These are phyloP conservation scores for Penicillium sclerotigenum DNA, from an alignment of 2,329 filamentous ascomycete genomes.

Conservation along the genomic window DNA sequence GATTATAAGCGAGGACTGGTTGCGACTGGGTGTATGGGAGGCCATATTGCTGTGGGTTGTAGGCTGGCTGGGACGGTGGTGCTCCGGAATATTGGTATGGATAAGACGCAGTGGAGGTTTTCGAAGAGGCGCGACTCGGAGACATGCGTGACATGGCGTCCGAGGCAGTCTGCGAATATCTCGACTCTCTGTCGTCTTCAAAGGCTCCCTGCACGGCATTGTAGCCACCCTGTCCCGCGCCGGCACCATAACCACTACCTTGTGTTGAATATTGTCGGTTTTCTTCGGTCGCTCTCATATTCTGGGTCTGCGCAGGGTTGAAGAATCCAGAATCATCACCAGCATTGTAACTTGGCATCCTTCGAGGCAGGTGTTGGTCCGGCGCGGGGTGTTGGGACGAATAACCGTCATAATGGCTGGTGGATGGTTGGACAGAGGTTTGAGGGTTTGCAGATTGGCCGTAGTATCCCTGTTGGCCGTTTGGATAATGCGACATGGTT, in stretches of 20 bases:
- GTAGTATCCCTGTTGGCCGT: constrained; percentile 50
- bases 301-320: constrained; percentile 30
- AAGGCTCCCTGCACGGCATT: constrained; percentile 22
- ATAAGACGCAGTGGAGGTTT: constrained; percentile 45
- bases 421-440: constrained; percentile 28
- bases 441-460: constrained; percentile 33
- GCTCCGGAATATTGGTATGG: constrained; percentile 43
- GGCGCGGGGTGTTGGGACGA: constrained; percentile 41
- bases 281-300: constrained; percentile 35
- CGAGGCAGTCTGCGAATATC: constrained; percentile 37
- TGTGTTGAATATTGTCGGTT: constrained; percentile 36
- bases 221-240: constrained; percentile 31
- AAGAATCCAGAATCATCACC: constrained; percentile 66
- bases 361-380: constrained; percentile 43
- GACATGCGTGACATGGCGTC: constrained; percentile 34
- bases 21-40: constrained; percentile 47
- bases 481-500: constrained; percentile 56
- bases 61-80: constrained; percentile 50
- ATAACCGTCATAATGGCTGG: constrained; percentile 42
- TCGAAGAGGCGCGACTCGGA: constrained; percentile 42
- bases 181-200: constrained; percentile 34
- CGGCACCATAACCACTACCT: constrained; percentile 32
- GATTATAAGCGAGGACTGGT: constrained; percentile 63
- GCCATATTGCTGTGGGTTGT: constrained; percentile 63
- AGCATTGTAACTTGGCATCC: constrained; percentile 70